phyloP scores from a whole-genome alignment of 2,329 filamentous ascomycete genomes.

The Pseudogymnoascus sp. region DNA sequence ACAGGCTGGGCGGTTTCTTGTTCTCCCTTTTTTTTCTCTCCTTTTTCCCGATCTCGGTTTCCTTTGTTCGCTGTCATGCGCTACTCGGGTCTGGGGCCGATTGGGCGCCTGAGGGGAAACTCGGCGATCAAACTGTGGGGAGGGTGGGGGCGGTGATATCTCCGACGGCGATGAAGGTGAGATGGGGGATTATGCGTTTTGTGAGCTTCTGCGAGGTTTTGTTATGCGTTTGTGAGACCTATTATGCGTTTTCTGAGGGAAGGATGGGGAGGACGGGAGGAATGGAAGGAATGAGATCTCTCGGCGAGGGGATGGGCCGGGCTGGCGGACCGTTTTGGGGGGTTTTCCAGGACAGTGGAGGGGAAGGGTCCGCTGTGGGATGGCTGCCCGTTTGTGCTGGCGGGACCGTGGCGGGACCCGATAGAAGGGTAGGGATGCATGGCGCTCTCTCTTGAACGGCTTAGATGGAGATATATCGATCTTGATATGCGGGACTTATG shows the following conservation, averaged over 20 bases:
- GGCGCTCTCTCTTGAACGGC: neutral
- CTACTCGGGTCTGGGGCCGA: neutral
- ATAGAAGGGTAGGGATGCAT: neutral
- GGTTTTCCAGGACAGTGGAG: neutral
- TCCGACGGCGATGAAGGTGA: neutral
- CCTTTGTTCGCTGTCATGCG: neutral
- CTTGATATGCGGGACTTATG: neutral
- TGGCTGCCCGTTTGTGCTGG: neutral
- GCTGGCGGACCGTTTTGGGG: neutral
- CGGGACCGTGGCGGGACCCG: neutral
- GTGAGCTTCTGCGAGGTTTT: neutral
- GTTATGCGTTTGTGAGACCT: neutral
- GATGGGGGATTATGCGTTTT: conserved; percentile 4
- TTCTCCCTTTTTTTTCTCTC: neutral
- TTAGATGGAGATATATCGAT: neutral
- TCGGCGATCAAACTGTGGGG: neutral
- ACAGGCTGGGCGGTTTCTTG: neutral
- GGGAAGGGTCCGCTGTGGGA: neutral
- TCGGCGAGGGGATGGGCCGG: neutral
- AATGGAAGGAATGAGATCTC: neutral
- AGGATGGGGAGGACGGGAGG: too few species aligned
- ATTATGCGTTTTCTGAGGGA: neutral
- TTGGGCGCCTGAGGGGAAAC: neutral
- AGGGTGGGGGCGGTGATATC: neutral
- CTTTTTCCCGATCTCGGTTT: neutral